Evolutionary conservation across 2,329 filamentous ascomycete species (phyloP), one percentile per base, ranked within the genome.

Genomic region (Bimuria novae-zelandiae): DNA sequence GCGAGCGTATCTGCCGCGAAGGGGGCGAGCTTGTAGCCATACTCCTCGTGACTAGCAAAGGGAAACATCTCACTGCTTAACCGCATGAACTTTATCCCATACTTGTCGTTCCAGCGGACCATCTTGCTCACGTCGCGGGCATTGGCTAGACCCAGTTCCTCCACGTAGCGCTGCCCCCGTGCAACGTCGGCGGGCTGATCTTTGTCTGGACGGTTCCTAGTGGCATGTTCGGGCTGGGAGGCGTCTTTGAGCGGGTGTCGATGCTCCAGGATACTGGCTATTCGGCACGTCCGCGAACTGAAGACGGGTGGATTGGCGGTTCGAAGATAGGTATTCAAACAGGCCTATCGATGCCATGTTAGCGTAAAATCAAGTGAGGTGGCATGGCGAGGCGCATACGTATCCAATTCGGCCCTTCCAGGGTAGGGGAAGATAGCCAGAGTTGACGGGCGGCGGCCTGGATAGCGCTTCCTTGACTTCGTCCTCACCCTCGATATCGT

Each of bases 11-110:
- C 87, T 0, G 89, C 84, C 0, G 92, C 93, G 70, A 97, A 97
- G 0, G 89, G 88, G 0, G 86, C 87, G 11, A 97, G 80, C 61
- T 85, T 88, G 73, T 97, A 97, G 0, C 92, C 93, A 60, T 96
- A 88, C 56, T 90, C 88, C 21, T 84, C 82, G 66, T 97, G 93
- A 59, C 90, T 95, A 1, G 93, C 93, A 71, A 97, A 97, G 0
- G 93, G 93, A 60, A 97, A 97, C 89, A 97, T 97, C 63, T 97
- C 93, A 49, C 90, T 96, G 62, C 90, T 96, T 17, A 97, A 79
- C 1, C 93, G 85, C 84, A 97, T 85, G 71, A 97, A 97, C 62
- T 86, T 92, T 75, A 97, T 97, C 33, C 88, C 87, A 60, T 93
- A 97, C 61, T 85, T 89, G 59, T 95, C 88, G 67, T 97, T 97